Conservation (phyloP, 2,329 filamentous ascomycete species). For the Pseudocercospora eumusae region DNA sequence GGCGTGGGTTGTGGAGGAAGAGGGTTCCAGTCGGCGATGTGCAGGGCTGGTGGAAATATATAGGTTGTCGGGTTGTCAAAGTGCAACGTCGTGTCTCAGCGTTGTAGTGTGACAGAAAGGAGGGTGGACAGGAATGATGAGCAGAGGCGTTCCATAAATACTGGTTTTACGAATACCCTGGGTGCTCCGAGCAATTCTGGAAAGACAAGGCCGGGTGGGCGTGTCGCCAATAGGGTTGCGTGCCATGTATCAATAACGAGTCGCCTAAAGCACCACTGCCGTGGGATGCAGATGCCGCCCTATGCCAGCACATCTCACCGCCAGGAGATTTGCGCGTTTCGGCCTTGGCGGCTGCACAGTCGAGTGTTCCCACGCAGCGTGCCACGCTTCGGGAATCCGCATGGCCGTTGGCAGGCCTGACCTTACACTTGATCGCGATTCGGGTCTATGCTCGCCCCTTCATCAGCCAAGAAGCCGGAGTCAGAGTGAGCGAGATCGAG, state of each 20-base stretch:
- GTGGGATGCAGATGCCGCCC: conserved; percentile 10
- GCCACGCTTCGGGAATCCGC: background rate
- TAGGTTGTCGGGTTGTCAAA: background rate
- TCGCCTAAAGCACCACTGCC: background rate
- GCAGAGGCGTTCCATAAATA: background rate
- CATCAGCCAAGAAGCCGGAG: background rate
- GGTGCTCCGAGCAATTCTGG: background rate
- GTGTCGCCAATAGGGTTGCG: conserved; percentile 12
- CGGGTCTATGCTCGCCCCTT: background rate
- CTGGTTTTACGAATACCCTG: conserved; percentile 8
- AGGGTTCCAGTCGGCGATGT: background rate
- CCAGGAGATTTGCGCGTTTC: background rate
- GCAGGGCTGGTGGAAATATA: background rate
- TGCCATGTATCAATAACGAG: conserved; percentile 6
- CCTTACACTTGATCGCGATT: conserved; percentile 1
- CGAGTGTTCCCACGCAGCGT: background rate
- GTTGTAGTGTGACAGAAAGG: conserved; percentile 8
- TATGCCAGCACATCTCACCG: conserved; percentile 20
- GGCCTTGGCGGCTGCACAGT: background rate
- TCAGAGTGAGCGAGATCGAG: background rate
- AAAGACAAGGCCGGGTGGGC: background rate
- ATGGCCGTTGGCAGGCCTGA: background rate
- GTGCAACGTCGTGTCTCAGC: conserved; percentile 11
- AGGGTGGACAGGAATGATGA: background rate
- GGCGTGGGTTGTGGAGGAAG: background rate